These are phyloP conservation scores for Pythium utonaiense DNA, from an alignment of 352 stramenopile species.

Conservation along the genomic window DNA sequence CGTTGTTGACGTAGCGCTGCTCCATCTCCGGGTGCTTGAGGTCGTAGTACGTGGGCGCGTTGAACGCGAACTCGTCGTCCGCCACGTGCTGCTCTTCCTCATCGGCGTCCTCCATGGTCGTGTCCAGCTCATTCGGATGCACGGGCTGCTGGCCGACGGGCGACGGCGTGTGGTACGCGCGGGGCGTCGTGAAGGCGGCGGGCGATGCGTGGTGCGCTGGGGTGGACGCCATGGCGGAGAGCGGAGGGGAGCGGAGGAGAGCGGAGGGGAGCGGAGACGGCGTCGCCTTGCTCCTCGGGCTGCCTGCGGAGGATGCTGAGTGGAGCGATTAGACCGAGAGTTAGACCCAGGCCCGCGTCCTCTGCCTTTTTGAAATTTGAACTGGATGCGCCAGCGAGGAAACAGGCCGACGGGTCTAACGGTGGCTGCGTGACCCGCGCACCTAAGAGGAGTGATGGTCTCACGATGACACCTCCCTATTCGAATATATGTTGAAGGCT, in stretches of 20 bases:
- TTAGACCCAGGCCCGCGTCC: neutral
- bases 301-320: too few species aligned
- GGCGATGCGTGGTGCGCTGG: neutral
- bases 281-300: neutral
- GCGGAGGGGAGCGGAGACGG: neutral
- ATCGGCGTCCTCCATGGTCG: slow-evolving; percentile 34
- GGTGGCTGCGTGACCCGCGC: neutral
- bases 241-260: neutral
- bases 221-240: slow-evolving; percentile 10
- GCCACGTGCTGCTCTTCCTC: slow-evolving; percentile 26
- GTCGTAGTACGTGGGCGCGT: slow-evolving; percentile 82
- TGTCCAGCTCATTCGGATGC: slow-evolving; percentile 16
- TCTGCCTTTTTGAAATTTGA: slow-evolving; percentile 25
- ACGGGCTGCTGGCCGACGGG: neutral
- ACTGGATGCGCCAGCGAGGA: neutral
- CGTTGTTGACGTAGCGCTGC: slow-evolving; percentile 79
- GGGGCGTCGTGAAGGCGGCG: neutral
- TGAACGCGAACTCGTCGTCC: slow-evolving; percentile 74
- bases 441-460: neutral
- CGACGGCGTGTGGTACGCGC: slow-evolving; percentile 11
- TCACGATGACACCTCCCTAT: neutral
- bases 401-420: neutral
- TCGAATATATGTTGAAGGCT: slow-evolving; percentile 7
- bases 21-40: slow-evolving; percentile 69
- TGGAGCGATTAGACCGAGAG: neutral